phyloP scores from a whole-genome alignment of 108 stramenopile species.

The Nannochloropsis salina region DNA sequence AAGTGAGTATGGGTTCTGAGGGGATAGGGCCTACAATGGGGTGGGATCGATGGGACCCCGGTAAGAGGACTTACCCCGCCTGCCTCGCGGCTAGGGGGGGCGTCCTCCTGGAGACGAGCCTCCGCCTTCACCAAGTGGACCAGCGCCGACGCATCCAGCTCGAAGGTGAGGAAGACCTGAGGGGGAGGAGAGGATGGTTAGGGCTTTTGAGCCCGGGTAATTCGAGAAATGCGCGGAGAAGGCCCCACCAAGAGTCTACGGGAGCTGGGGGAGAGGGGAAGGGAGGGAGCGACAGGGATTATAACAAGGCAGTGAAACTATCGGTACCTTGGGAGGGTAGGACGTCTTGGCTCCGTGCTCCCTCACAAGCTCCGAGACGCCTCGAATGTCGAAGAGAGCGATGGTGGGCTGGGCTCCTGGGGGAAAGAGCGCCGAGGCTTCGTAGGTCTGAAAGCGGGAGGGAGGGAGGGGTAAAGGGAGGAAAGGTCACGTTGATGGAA shows the following conservation, averaged over 20 bases:
- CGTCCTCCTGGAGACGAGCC: neutral
- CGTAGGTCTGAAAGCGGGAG: neutral
- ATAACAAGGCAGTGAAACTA: no score
- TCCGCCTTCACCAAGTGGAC: conserved; percentile 32
- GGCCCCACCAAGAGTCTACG: neutral
- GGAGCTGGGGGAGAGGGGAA: neutral
- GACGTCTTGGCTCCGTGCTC: conserved; percentile 6
- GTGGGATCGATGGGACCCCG: neutral
- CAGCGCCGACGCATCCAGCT: conserved; percentile 22
- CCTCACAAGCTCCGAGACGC: conserved; percentile 24
- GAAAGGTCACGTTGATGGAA: neutral
- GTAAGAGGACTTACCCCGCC: neutral
- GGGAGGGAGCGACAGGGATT: neutral
- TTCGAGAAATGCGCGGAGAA: no score
- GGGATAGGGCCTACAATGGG: neutral
- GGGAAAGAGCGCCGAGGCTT: conserved; percentile 13
- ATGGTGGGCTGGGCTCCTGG: conserved; percentile 7
- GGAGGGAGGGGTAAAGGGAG: neutral
- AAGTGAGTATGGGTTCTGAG: neutral
- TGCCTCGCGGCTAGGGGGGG: neutral
- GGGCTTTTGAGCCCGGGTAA: neutral
- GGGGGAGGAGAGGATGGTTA: neutral
- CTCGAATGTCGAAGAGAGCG: conserved; percentile 27
- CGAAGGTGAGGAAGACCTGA: conserved; percentile 36
- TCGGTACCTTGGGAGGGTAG: neutral